Evolutionary conservation across 1,139 yeast species (phyloP), one percentile per base, ranked within the genome.

Genomic region (Nadsonia commutata): DNA sequence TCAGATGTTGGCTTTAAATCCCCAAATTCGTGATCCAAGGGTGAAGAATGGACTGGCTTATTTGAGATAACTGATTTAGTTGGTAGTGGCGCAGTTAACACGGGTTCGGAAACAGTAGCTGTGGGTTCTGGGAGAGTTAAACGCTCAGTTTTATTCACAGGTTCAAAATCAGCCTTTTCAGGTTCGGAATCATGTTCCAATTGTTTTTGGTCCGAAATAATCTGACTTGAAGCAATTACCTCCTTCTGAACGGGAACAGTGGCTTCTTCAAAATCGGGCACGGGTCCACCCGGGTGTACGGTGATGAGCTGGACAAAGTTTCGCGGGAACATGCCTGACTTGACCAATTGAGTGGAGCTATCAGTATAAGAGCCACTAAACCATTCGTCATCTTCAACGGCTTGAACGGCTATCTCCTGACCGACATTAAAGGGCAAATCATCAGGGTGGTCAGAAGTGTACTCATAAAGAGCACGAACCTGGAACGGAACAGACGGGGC

Each of bases 361-460:
- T 72, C 76, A 18, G 64, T 65, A 52, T 71, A 79, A 13, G 69
- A 65, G 2, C 98, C 98, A 38, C 73, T 67, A 56, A 74, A 81
- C 98, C 98, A 90, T 51, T 88, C 95, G 7, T 76, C 94, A 56
- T 86, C 96, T 54, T 85, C 95, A 47, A 82, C 68, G 22, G 73
- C 75, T 2, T 78, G 75, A 18, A 90, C 95, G 5, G 76, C 72
- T 49, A 90, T 80, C 39, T 72, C 52, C 57, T 81, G 85, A 18
- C 82, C 90, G 4, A 67, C 73, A 1, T 62, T 60, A 53, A 90
- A 86, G 36, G 72, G 67, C 58, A 90, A 71, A 60, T 90, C 98
- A 56, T 86, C 97, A 27, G 79, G 86, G 53, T 72, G 81, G 37
- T 80, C 94, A 6, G 94, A 81, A 48, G 69, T 65, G 64, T 84